phyloP scores from a whole-genome alignment of 2,329 filamentous ascomycete species.

The Alternaria incomplexa region DNA sequence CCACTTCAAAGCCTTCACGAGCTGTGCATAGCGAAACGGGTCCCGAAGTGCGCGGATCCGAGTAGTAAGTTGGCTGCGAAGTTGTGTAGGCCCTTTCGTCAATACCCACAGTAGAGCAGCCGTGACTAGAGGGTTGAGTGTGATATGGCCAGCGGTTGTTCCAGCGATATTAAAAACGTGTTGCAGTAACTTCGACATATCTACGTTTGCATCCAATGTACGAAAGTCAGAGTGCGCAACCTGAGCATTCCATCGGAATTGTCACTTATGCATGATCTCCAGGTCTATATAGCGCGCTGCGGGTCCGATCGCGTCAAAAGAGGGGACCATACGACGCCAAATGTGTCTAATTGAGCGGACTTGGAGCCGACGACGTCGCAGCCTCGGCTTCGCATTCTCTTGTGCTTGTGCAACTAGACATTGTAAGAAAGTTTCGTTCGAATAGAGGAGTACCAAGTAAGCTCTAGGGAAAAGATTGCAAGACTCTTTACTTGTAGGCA shows the following conservation, averaged over 20 bases:
- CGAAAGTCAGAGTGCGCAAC: neutral
- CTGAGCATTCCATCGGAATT: neutral
- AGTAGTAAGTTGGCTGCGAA: conserved; percentile 30
- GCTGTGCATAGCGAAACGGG: conserved; percentile 21
- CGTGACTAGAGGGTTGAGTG: conserved; percentile 40
- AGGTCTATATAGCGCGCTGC: neutral
- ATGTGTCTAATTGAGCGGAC: neutral
- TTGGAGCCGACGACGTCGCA: neutral
- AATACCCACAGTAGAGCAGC: conserved; percentile 39
- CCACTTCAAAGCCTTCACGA: conserved; percentile 38
- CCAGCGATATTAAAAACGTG: conserved; percentile 26
- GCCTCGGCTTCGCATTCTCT: conserved; percentile 3
- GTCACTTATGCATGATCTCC: neutral
- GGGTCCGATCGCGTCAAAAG: conserved; percentile 5
- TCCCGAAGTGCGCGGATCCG: conserved; percentile 30
- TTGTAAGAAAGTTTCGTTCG: neutral
- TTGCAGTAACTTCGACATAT: conserved; percentile 29
- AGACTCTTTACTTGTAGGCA: neutral
- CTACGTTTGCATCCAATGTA: neutral
- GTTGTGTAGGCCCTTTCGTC: conserved; percentile 34
- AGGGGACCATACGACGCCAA: conserved; percentile 1
- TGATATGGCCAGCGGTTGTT: conserved; percentile 26
- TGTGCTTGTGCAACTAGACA: neutral
- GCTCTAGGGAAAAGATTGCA: neutral
- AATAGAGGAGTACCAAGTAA: neutral